Base-by-base conservation (phyloP, 768 basidiomycete species). In the Boletus fagicola region DNA sequence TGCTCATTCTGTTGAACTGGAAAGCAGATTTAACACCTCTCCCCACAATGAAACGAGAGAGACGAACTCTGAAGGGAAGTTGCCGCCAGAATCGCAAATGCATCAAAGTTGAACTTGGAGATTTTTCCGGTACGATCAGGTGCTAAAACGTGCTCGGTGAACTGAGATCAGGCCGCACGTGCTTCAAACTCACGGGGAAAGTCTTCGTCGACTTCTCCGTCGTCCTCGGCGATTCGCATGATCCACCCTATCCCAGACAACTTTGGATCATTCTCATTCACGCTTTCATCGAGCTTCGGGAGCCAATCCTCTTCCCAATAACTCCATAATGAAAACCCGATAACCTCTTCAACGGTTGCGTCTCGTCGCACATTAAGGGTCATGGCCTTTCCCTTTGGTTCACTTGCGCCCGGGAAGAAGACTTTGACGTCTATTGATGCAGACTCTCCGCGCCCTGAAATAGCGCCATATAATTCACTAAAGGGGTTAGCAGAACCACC, bases 201-300 rank as follows among this genome's bases (percentile, higher is more conserved):
- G 75, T 99, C 97, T 70, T 98, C 97, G 69, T 99, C 97, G 1
- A 98, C 93, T 71, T 98, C 96, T 16, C 97, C 97, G 70, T 98
- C 95, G 45, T 94, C 92, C 65, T 99, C 97, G 1, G 94, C 91
- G 53, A 98, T 94, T 57, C 93, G 78, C 74, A 99, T 71, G 39
- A 92, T 87, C 96, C 97, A 99, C 1, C 92, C 94, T 4, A 90
- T 78, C 0, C 92, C 89, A 45, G 85, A 88, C 48, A 92, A 75
- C 64, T 80, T 84, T 35, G 82, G 79, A 60, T 91, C 87, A 28
- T 84, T 81, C 59, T 84, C 83, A 36, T 69, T 76, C 50, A 86
- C 60, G 22, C 79, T 87, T 51, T 88, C 87, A 59, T 90, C 85
- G 20, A 97, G 71, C 65, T 83, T 84, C 2, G 94, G 94, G 40